Evolutionary conservation across 495 filamentous ascomycete species (phyloP).

Genomic region (Hypomontagnella submonticulosa): DNA sequence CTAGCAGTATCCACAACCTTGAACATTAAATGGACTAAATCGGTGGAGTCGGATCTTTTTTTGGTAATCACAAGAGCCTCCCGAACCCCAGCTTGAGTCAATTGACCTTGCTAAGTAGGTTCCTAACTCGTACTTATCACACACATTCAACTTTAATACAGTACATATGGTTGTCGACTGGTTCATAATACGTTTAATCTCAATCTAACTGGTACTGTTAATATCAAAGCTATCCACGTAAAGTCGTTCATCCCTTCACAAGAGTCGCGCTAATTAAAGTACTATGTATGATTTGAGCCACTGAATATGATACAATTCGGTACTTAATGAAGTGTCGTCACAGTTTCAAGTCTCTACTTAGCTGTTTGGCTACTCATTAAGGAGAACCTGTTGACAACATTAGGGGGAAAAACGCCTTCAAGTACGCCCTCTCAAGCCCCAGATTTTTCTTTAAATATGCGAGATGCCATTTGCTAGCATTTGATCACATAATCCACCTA

Average conservation of each 20-base stretch:
- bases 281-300: constrained; percentile 1
- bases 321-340: constrained; percentile 20
- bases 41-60: constrained; percentile 30
- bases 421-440: too few species aligned
- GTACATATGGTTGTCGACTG: too few species aligned
- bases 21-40: constrained; percentile 20
- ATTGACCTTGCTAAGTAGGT: constrained; percentile 4
- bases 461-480: constrained; percentile 17
- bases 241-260: constrained; percentile 7
- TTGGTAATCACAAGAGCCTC: constrained; percentile 5
- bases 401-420: too few species aligned
- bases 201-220: neutral
- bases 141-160: constrained; percentile 8
- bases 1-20: too few species aligned
- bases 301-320: constrained; percentile 8
- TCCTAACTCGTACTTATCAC: constrained; percentile 17
- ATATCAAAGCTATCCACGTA: constrained; percentile 8
- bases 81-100: neutral
- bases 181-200: too few species aligned
- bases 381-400: too few species aligned
- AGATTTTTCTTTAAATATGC: constrained; percentile 5
- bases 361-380: neutral
- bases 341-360: constrained; percentile 16
- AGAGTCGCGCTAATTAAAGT: neutral
- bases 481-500: constrained; percentile 18